phyloP scores from a whole-genome alignment of 1,284 basidiomycete species.

The Rhodotorula sp. region DNA sequence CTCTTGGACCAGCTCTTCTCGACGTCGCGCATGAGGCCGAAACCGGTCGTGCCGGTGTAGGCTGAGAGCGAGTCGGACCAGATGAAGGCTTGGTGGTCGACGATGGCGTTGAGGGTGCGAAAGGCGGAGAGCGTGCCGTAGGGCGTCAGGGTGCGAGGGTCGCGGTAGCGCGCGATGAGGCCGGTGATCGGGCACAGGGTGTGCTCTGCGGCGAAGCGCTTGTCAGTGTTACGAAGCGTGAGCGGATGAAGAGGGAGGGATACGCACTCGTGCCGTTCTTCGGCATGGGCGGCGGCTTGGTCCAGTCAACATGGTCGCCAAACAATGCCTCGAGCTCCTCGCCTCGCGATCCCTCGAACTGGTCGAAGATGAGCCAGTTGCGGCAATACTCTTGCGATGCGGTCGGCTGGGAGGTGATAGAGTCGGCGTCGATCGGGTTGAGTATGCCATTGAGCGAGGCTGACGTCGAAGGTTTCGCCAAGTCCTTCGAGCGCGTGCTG shows the following conservation, averaged over 20 bases:
- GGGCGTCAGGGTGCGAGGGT: conserved; percentile 71
- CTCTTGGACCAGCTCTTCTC: conserved; percentile 10
- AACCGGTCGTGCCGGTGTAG: conserved; percentile 15
- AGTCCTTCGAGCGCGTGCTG: not conserved
- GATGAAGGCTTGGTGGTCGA: conserved; percentile 12
- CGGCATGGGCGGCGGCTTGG: conserved; percentile 48
- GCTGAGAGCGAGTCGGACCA: conserved; percentile 26
- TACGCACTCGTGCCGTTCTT: conserved; percentile 50
- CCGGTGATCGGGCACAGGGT: conserved; percentile 53
- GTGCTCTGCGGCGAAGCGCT: not conserved
- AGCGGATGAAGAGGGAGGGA: conserved; percentile 33
- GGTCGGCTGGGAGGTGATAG: not conserved
- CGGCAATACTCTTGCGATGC: conserved; percentile 43
- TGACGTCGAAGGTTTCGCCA: not conserved
- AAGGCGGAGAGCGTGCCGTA: conserved; percentile 70
- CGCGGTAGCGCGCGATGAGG: conserved; percentile 59
- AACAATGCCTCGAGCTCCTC: conserved; percentile 74
- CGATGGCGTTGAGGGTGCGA: conserved; percentile 44
- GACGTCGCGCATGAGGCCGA: conserved; percentile 28
- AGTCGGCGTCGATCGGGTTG: not conserved
- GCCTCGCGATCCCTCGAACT: conserved; percentile 54
- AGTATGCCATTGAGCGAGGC: not conserved
- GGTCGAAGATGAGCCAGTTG: conserved; percentile 52
- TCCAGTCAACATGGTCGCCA: conserved; percentile 58
- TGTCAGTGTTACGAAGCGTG: not conserved